Base-by-base conservation (phyloP, 139 green algal genomes). In the Chlorokybus atmophyticus region DNA sequence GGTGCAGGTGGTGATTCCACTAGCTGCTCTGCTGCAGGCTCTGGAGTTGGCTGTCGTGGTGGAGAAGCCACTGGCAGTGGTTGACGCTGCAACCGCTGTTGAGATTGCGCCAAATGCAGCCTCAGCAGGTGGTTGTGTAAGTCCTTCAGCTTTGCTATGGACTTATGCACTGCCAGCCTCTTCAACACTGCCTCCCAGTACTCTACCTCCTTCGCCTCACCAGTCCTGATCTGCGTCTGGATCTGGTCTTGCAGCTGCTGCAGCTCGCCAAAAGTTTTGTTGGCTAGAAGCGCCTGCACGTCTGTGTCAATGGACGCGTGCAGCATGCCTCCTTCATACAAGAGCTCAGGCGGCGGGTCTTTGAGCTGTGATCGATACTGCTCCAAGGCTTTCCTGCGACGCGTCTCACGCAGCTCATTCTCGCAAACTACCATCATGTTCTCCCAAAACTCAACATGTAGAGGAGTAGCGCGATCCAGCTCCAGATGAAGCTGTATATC, bases 171-270 rank as follows among this genome's bases (percentile, higher is more conserved):
- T 17, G 40, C 51, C 10, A 69, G 27, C 23, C 52, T 52, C 59
- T 74, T 64, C 29, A 73, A 49, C 21, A 74, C 70, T 24, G 32
- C 44, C 26, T 70, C 32, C 65, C 65, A 77, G 55, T 71, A 77
- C 59, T 74, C 66, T 25, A 55, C 64, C 21, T 51, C 41, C 40
- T 67, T 67, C 2, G 58, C 66, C 40, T 38, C 48, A 26, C 52
- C 55, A 17, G 14, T 38, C 21, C 40, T 25, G 25, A 77, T 53
- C 25, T 59, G 27, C 7, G 3, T 25, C 4, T 52, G 17, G 29
- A 77, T 71, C 32, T 65, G 32, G 4, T 27, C 31, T 27, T 71
- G 55, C 6, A 77, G 40, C n/a, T 62, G 44, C 7, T 28, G 27
- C 7, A 77, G 47, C 39, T 74, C 65, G 29, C 17, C 54, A 25